Evolutionary conservation across 805 yeast species (phyloP).

Genomic region (Lipomyces chichibuensis): DNA sequence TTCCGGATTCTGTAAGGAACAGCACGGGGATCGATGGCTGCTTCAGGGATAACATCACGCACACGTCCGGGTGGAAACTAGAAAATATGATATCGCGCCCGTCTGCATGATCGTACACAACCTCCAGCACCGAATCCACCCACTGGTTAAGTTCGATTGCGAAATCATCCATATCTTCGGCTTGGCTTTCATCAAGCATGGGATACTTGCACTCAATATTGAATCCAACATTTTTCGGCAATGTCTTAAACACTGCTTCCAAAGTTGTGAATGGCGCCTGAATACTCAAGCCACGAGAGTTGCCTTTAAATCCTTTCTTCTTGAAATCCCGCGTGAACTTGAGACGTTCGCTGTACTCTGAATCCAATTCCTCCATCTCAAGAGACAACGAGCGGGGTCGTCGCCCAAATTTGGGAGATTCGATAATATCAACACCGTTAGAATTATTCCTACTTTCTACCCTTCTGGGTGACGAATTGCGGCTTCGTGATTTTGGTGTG

Average conservation of each 20-base stretch:
- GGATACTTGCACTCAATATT: slow-evolving; percentile 93
- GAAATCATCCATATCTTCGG: slow-evolving; percentile 83
- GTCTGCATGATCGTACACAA: slow-evolving; percentile 73
- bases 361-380: slow-evolving; percentile 45
- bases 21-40: slow-evolving; percentile 84
- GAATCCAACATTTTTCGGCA: slow-evolving; percentile 86
- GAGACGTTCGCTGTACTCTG: slow-evolving; percentile 63
- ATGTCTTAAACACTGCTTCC: slow-evolving; percentile 75
- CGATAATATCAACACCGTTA: neutral
- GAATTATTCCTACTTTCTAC: slow-evolving; percentile 4
- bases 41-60: slow-evolving; percentile 80
- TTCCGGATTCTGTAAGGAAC: slow-evolving; percentile 87
- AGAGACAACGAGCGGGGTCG: slow-evolving; percentile 49
- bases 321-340: slow-evolving; percentile 87
- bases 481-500: slow-evolving; percentile 31
- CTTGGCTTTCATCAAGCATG: slow-evolving; percentile 88
- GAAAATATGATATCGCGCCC: slow-evolving; percentile 89
- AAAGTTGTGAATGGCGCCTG: slow-evolving; percentile 91
- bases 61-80: slow-evolving; percentile 92
- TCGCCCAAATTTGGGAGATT: slow-evolving; percentile 28
- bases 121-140: slow-evolving; percentile 82
- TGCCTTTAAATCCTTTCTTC: slow-evolving; percentile 86
- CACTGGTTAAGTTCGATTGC: slow-evolving; percentile 82
- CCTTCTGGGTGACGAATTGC: slow-evolving; percentile 35
- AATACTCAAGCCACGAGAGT: slow-evolving; percentile 81